Conservation (phyloP, 805 yeast species). For the Cyberlindnera samutprakarnensis region DNA sequence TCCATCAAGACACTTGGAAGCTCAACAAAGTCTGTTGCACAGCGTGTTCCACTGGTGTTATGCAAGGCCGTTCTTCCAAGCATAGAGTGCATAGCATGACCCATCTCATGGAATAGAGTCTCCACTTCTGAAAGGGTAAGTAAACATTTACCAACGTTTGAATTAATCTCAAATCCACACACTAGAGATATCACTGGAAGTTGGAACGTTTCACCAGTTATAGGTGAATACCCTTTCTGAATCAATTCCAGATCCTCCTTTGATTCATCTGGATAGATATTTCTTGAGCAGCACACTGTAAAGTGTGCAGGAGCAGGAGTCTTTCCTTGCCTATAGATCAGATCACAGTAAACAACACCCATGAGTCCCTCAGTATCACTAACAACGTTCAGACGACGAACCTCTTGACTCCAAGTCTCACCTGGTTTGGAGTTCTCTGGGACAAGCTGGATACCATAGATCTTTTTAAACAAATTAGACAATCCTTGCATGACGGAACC, state of each 20-base stretch:
- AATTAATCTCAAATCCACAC: slow-evolving; percentile 60
- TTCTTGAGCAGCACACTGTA: slow-evolving; percentile 91
- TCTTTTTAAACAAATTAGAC: slow-evolving; percentile 55
- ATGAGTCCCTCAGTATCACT: slow-evolving; percentile 55
- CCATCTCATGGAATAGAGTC: slow-evolving; percentile 97
- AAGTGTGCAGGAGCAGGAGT: slow-evolving; percentile 90
- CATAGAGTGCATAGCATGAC: slow-evolving; percentile 98
- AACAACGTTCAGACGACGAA: slow-evolving; percentile 70
- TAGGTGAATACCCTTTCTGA: slow-evolving; percentile 27
- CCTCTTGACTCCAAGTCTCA: slow-evolving; percentile 87
- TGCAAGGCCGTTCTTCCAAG: slow-evolving; percentile 85
- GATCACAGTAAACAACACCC: slow-evolving; percentile 83
- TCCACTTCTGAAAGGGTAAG: slow-evolving; percentile 76
- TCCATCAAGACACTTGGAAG: slow-evolving; percentile 96
- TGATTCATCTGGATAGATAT: slow-evolving; percentile 50
- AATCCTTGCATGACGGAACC: slow-evolving; percentile 85
- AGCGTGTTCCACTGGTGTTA: slow-evolving; percentile 90
- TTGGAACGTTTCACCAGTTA: slow-evolving; percentile 49
- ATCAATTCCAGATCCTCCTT: slow-evolving; percentile 28
- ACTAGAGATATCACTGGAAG: slow-evolving; percentile 85
- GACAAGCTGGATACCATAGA: slow-evolving; percentile 71
- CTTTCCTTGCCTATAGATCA: slow-evolving; percentile 71
- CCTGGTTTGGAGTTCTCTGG: slow-evolving; percentile 59
- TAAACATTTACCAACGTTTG: slow-evolving; percentile 43
- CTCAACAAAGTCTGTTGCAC: slow-evolving; percentile 95